Evolutionary conservation across 305 asterid genomes (phyloP).

Genomic region (Fraxinus paxiana): DNA sequence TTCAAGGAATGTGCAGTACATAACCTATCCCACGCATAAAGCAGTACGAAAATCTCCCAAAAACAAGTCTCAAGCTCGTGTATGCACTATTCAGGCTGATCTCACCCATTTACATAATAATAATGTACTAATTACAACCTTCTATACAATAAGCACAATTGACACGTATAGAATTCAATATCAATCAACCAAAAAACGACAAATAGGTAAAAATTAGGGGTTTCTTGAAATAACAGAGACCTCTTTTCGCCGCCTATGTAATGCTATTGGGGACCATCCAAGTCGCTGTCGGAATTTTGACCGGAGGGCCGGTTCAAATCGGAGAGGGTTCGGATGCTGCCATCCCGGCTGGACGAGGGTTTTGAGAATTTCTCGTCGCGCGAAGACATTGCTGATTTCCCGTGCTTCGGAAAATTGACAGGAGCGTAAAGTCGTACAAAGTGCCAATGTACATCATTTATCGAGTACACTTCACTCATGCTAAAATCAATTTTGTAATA

Average conservation of each 20-base stretch:
- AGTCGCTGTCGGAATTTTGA: constrained; percentile 70
- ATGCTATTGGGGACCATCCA: constrained; percentile 77
- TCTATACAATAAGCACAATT: background rate
- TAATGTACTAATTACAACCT: background rate
- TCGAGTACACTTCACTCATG: no score
- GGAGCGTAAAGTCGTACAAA: no score
- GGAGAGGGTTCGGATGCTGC: constrained; percentile 78
- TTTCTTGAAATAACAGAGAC: constrained; percentile 26
- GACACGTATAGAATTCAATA: background rate
- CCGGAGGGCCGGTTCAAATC: constrained; percentile 76
- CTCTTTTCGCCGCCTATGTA: constrained; percentile 94
- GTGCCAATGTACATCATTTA: no score
- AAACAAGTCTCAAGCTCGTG: background rate
- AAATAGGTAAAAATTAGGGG: background rate
- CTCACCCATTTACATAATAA: background rate
- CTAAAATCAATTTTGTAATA: no score
- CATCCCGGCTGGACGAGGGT: constrained; percentile 55
- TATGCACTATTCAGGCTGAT: background rate
- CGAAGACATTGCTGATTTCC: no score
- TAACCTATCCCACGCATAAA: background rate
- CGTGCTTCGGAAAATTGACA: background rate
- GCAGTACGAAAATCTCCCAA: background rate
- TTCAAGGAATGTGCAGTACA: background rate
- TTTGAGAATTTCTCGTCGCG: constrained; percentile 72
- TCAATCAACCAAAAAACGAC: background rate